Base-by-base conservation (phyloP, 108 stramenopile genomes). In the Fistulifera pelliculosa region DNA sequence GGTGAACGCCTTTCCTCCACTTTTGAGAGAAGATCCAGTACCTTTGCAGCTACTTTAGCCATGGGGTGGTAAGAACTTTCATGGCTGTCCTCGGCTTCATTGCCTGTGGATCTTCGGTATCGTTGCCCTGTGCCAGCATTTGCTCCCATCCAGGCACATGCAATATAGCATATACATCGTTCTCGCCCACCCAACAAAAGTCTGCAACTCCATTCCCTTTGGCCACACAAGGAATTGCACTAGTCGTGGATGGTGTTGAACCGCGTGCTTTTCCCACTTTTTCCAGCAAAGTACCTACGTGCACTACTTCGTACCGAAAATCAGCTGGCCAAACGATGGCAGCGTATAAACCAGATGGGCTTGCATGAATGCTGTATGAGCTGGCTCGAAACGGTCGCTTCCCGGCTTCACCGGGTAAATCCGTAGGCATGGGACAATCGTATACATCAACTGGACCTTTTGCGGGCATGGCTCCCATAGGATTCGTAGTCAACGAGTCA, bases 181-280 rank as follows among this genome's bases (percentile, higher is more conserved):
- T 76, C 56, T 85, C 81, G 2, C 85, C 89, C 8, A 90, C 56
- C 89, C 89, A 90, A 10, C 85, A 85, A 70, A 90, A 84, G 8
- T 79, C 77, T 4, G 71, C 47, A 16, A 87, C 71, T n/a, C 68
- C 75, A 41, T 45, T 72, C 24, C 85, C 89, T 15, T 59, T 66
- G 23, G 83, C 83, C 1, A 86, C 81, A 1, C 77, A 64, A 1
- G 89, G 81, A 16, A 71, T 60, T 12, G 38, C 57, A 3, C 26
- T 18, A 6, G 38, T 41, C 1, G 53, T n/a, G 17, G 40, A 18
- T 49, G 22, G 52, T 50, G n/a, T 49, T 47, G 8, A 26, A 6
- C 24, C 21, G 18, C 19, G 27, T 59, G 44, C 52, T 66, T 65
- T 25, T 50, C 54, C 60, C 31, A 77, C 75, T 40, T 26, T 60